Evolutionary conservation across 176 grass and related monocot species (phyloP), one percentile per base, ranked within the genome.

Genomic region (Carex scoparia): DNA sequence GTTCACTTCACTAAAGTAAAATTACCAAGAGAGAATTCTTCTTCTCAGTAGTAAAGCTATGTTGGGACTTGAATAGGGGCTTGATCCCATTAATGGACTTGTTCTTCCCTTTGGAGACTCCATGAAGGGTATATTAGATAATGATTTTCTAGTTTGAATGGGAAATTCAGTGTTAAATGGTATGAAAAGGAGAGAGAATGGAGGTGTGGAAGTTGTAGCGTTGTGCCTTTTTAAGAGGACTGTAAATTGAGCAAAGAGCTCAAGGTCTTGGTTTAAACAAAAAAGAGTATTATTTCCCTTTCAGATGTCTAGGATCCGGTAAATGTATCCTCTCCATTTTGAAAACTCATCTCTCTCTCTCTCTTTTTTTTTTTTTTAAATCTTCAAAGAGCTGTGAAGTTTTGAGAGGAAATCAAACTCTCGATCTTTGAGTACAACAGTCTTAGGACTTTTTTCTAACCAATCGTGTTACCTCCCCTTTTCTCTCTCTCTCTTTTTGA

Each of bases 11-110:
- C 38, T 40, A 6, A 4, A 78, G 53, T 78, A 51, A 49, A 57
- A 74, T 66, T 91, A 98, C 95, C 95, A 94, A 27, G 91, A 69
- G 71, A 88, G 79, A 8, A 94, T 87, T 83, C 86, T 93, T 73
- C 91, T 91, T 79, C 90, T 89, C 16, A 98, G 76, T 68, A 98
- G 38, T 27, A 92, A 67, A 23, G 72, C 86, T 80, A 87, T 85
- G 65, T 89, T 94, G 2, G 91, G 95, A 18, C 86, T 94, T 0
- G 92, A 86, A 79, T 86, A 93, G 2, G 92, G 91, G 82, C 92
- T 91, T 32, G 83, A 69, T 53, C 40, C 81, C 54, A 79, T 65
- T 16, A 78, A 69, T 31, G 84, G 87, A 51, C 86, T 85, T 23
- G 82, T 58, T 82, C 82, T 89, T 63, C 86, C 89, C 12, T 62